Conservation (phyloP, 2,329 filamentous ascomycete species). For the Hypoxylon sp. region DNA sequence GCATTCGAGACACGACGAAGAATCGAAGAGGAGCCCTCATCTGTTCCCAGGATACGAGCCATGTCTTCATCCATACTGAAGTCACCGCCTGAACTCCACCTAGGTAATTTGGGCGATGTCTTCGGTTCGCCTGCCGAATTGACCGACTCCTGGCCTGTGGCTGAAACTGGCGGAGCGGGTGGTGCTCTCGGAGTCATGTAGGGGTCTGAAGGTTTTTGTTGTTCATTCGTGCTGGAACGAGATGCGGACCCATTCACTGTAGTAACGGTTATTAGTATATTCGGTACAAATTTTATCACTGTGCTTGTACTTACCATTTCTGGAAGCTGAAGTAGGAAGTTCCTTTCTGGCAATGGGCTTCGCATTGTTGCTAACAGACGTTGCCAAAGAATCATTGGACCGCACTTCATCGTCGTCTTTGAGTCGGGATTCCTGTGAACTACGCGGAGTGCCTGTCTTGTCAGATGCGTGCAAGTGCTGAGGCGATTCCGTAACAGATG, state of each 20-base stretch:
- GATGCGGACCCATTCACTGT: conserved; percentile 51
- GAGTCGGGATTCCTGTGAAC: conserved; percentile 66
- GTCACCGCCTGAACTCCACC: conserved; percentile 82
- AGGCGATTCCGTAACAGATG: conserved; percentile 44
- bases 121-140: conserved; percentile 55
- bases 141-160: conserved; percentile 57
- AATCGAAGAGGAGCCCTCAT: conserved; percentile 80
- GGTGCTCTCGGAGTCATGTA: conserved; percentile 68
- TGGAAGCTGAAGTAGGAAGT: conserved; percentile 53
- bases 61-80: conserved; percentile 97
- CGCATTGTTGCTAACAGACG: conserved; percentile 50
- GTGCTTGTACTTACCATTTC: conserved; percentile 53
- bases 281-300: conserved; percentile 8
- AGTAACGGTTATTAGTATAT: conserved; percentile 31
- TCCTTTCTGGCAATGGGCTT: conserved; percentile 73
- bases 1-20: conserved; percentile 91
- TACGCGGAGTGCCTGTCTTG: conserved; percentile 55
- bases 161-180: conserved; percentile 60
- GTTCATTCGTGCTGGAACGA: conserved; percentile 45
- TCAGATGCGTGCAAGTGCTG: conserved; percentile 49
- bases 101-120: conserved; percentile 71
- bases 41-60: conserved; percentile 83
- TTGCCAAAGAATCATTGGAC: conserved; percentile 55
- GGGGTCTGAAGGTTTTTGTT: conserved; percentile 58
- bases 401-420: conserved; percentile 63